Percentiles rank a stretch among this genome's conserved stretches.
phyloP scores from a whole-genome alignment of 768 basidiomycete species.

The Lyophyllum atratum region DNA sequence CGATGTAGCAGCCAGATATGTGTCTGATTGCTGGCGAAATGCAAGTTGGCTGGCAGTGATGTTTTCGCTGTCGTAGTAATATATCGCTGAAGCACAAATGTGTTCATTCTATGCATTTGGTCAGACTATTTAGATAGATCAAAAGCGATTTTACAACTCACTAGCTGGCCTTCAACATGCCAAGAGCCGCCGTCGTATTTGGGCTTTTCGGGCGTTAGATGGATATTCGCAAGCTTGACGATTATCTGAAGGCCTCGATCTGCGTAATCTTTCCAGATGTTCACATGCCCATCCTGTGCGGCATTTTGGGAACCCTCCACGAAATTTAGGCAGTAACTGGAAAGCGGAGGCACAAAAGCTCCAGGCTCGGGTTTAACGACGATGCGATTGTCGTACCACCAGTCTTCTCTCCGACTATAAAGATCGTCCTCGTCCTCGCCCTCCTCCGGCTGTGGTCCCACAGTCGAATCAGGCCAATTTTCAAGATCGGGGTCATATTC shows the following conservation, averaged over 20 bases:
- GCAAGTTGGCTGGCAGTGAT: conserved; percentile 10
- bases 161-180: conserved; percentile 20
- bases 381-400: conserved; percentile 10
- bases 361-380: conserved; percentile 23
- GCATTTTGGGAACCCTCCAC: too few species aligned
- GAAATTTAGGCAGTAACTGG: too few species aligned
- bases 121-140: not conserved
- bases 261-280: conserved; percentile 8
- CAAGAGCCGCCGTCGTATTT: conserved; percentile 15
- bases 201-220: conserved; percentile 16
- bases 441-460: conserved; percentile 18
- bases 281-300: too few species aligned
- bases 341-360: conserved; percentile 9
- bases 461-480: conserved; percentile 7
- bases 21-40: conserved; percentile 9
- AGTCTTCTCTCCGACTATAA: conserved; percentile 15
- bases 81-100: conserved; percentile 19
- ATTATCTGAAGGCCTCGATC: conserved; percentile 14
- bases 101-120: conserved; percentile 14
- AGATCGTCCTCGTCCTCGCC: conserved; percentile 21
- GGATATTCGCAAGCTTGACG: conserved; percentile 18
- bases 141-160: not conserved
- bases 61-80: conserved; percentile 18
- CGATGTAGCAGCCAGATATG: too few species aligned
- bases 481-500: conserved; percentile 21